phyloP scores from a whole-genome alignment of 176 grass and related monocot species.

The Luzula sylvatica region DNA sequence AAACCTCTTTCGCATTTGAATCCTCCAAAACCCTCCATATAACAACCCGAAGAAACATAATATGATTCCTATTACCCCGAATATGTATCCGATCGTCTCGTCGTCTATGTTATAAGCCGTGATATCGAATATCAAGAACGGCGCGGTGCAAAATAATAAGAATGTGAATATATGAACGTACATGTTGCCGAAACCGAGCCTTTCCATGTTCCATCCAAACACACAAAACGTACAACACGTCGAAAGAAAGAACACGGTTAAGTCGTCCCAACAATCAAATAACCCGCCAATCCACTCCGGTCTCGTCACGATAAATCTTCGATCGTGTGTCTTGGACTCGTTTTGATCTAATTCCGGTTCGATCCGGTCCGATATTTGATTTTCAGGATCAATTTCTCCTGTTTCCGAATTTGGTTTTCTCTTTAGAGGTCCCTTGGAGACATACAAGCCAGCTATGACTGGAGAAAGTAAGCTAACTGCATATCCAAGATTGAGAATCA shows the following conservation, averaged over 20 bases:
- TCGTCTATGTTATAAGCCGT: slow-evolving; percentile 63
- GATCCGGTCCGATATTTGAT: neutral
- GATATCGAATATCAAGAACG: slow-evolving; percentile 65
- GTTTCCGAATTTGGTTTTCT: slow-evolving; percentile 28
- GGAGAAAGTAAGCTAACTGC: slow-evolving; percentile 45
- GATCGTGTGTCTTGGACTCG: slow-evolving; percentile 52
- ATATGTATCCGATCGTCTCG: slow-evolving; percentile 27
- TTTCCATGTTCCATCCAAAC: slow-evolving; percentile 95
- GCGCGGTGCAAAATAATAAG: slow-evolving; percentile 42
- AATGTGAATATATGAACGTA: slow-evolving; percentile 92
- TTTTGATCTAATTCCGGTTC: neutral
- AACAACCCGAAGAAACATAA: slow-evolving; percentile 55
- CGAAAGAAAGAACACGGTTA: slow-evolving; percentile 50
- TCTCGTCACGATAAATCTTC: slow-evolving; percentile 55
- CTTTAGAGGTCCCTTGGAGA: slow-evolving; percentile 42
- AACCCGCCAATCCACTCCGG: slow-evolving; percentile 85
- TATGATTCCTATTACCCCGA: slow-evolving; percentile 43
- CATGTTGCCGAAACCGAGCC: slow-evolving; percentile 98
- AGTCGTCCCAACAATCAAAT: slow-evolving; percentile 81
- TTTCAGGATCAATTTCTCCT: slow-evolving; percentile 1
- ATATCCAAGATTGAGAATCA: slow-evolving; percentile 69
- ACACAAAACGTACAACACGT: slow-evolving; percentile 71
- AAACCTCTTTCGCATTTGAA: slow-evolving; percentile 82
- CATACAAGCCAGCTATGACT: slow-evolving; percentile 45
- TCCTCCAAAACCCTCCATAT: slow-evolving; percentile 83